Base-by-base conservation (phyloP, 2,329 filamentous ascomycete species). In the Fusarium bulbicola region DNA sequence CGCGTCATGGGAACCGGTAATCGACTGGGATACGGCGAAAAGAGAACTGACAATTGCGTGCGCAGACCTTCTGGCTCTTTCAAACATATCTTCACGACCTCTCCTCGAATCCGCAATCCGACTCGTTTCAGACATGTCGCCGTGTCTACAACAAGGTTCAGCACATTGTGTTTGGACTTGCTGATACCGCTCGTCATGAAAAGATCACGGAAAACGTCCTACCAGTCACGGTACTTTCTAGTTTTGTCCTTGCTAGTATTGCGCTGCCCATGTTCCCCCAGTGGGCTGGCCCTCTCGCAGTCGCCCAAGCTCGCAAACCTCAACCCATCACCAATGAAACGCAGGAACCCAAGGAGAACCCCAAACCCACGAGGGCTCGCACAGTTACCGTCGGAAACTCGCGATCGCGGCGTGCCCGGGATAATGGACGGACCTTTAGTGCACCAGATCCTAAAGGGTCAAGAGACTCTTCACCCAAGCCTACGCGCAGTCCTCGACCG, bases 81-180 rank as follows among this genome's bases (percentile, higher is more conserved):
- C 93, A 96, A 83, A 95, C 93, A 9, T 95, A 96, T 80, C 89
- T 96, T 36, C 92, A 93, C 85, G 94, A 96, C 80, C 89, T 96
- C 70, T 89, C 92, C 62, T 85, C 88, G 78, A 93, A 92, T 66
- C 93, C 93, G 6, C 92, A 92, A 80, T 92, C 92, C 69, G 89
- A 91, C 77, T 88, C 92, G 56, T 96, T 96, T 84, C 92, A 93
- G 83, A 95, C 92, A 56, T 95, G 93, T 79, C 90, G 93, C 67
- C 87, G 94, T 78, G 91, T 96, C 75, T 95, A 95, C 85, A 96
- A 96, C 83, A 94, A 94, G 82, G 93, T 96, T 43, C 93, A 96
- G 82, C 91, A 94, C 81, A 94, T 96, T 76, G 93, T 96, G 32
- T 96, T 96, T 81, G 93, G 93, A 26, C 86, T 92, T 30, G 87